These are phyloP conservation scores for Capsicum baccatum DNA, from an alignment of 257 asterid species.

Conservation along the genomic window DNA sequence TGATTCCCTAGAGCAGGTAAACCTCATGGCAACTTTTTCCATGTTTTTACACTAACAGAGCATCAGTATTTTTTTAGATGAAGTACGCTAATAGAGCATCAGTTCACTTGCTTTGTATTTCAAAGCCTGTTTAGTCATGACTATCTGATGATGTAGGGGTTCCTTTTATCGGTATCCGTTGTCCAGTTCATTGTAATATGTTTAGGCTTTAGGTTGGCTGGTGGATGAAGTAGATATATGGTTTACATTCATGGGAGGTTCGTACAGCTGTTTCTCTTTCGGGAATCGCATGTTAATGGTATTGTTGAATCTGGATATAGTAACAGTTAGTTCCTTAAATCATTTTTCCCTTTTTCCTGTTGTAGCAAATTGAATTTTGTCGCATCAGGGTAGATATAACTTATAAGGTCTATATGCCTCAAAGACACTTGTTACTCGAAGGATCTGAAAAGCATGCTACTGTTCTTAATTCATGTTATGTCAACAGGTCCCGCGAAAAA, in stretches of 20 bases:
- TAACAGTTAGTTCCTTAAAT: conserved; percentile 2
- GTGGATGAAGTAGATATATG: not conserved
- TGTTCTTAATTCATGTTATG: conserved; percentile 20
- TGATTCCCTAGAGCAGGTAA: conserved; percentile 64
- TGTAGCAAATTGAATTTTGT: not conserved
- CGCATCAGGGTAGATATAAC: not conserved
- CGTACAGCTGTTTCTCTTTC: not conserved
- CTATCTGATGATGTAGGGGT: conserved; percentile 23
- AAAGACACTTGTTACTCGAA: not conserved
- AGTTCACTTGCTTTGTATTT: not conserved
- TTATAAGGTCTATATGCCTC: not conserved
- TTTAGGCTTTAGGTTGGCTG: not conserved
- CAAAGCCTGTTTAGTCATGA: not conserved
- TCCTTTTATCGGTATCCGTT: conserved; percentile 7
- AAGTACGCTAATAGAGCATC: not conserved
- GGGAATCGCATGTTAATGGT: conserved; percentile 1
- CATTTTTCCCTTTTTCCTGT: not conserved
- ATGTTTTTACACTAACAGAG: not conserved
- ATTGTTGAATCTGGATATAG: not conserved
- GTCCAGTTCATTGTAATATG: conserved; percentile 20
- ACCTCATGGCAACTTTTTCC: conserved; percentile 26
- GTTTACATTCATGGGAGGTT: conserved; percentile 5
- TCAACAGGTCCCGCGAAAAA: conserved; percentile 63
- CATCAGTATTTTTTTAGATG: not conserved
- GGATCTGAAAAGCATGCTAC: conserved; percentile 9